These are phyloP conservation scores for Aspergillus diversus DNA, from an alignment of 495 filamentous ascomycete species.

Conservation along the genomic window DNA sequence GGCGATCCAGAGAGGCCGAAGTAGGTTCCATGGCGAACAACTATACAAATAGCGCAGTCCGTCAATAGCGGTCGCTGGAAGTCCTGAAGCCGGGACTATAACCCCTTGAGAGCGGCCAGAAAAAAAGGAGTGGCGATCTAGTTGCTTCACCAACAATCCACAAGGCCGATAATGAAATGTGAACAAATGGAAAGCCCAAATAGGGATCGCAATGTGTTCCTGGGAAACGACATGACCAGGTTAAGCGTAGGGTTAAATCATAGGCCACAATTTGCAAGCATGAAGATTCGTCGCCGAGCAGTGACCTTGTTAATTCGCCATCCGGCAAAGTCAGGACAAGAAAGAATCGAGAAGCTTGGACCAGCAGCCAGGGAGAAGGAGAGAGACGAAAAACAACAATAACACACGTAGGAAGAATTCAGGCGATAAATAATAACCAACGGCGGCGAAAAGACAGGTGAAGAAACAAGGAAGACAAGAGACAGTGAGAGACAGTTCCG, in stretches of 20 bases:
- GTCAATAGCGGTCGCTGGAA: neutral
- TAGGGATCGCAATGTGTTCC: constrained; percentile 34
- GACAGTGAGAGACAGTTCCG: neutral
- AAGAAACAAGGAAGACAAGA: neutral
- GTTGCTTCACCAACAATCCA: constrained; percentile 14
- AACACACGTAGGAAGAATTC: neutral
- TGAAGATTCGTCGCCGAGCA: constrained; percentile 18
- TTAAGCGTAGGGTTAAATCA: constrained; percentile 9
- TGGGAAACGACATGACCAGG: constrained; percentile 42
- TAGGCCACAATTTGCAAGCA: constrained; percentile 17
- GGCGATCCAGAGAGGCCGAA: constrained; percentile 11
- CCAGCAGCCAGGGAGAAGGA: neutral
- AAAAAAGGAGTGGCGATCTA: neutral
- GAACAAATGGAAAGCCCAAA: constrained; percentile 30
- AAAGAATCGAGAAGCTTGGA: constrained; percentile 10
- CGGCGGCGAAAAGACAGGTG: neutral
- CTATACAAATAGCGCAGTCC: constrained; percentile 11
- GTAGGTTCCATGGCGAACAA: constrained; percentile 24
- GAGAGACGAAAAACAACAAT: constrained; percentile 2
- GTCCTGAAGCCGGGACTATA: constrained; percentile 3
- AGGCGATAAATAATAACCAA: constrained; percentile 9
- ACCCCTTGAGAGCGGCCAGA: constrained; percentile 8
- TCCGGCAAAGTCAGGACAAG: constrained; percentile 1
- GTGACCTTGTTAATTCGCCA: constrained; percentile 14
- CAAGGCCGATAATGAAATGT: constrained; percentile 15